phyloP scores from a whole-genome alignment of 2,329 filamentous ascomycete genomes.

The Colletotrichum agaves region DNA sequence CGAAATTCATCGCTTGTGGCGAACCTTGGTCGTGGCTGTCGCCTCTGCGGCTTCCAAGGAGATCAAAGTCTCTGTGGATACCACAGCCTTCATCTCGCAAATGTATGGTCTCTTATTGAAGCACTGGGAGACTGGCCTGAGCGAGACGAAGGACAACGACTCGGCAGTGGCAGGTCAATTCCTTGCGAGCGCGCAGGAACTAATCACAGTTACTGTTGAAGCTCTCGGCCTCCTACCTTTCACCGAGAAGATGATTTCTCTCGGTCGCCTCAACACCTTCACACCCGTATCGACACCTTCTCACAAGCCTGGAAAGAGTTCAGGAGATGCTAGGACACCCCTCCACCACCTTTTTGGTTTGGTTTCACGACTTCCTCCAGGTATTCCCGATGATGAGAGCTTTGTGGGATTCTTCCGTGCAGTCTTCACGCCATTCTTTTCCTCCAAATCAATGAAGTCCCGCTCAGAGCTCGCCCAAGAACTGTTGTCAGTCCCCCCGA shows the following conservation, averaged over 20 bases:
- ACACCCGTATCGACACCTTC: slow-evolving; percentile 75
- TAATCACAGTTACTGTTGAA: slow-evolving; percentile 59
- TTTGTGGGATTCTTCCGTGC: slow-evolving; percentile 58
- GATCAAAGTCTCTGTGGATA: slow-evolving; percentile 87
- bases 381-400: slow-evolving; percentile 58
- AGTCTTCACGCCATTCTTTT: slow-evolving; percentile 69
- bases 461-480: slow-evolving; percentile 61
- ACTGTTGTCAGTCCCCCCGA: slow-evolving; percentile 58
- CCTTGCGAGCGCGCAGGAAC: slow-evolving; percentile 63
- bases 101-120: slow-evolving; percentile 76
- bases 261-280: slow-evolving; percentile 65
- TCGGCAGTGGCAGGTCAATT: slow-evolving; percentile 59
- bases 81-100: slow-evolving; percentile 80
- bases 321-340: slow-evolving; percentile 65
- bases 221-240: slow-evolving; percentile 70
- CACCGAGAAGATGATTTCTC: slow-evolving; percentile 67
- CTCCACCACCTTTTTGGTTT: slow-evolving; percentile 74
- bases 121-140: slow-evolving; percentile 73
- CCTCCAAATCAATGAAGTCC: slow-evolving; percentile 55
- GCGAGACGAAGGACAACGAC: slow-evolving; percentile 62
- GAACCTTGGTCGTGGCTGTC: slow-evolving; percentile 69
- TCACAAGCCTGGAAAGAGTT: slow-evolving; percentile 64
- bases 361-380: slow-evolving; percentile 62
- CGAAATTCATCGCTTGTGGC: slow-evolving; percentile 65
- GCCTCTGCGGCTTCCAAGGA: slow-evolving; percentile 82